Evolutionary conservation across 805 yeast genomes (phyloP).

Genomic region (Saturnispora saitoi): DNA sequence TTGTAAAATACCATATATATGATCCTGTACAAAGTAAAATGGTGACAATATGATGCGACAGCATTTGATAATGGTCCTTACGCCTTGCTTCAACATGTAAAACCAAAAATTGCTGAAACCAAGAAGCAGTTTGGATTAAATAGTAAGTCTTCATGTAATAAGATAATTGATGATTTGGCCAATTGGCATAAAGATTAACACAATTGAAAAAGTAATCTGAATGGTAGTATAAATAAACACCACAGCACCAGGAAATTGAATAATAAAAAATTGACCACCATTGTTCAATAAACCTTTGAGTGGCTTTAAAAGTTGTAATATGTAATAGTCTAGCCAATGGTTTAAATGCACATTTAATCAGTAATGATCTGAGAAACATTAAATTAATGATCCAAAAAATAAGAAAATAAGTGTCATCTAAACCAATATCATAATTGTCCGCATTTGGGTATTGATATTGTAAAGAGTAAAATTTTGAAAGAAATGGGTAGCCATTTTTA

Average conservation of each 20-base stretch:
- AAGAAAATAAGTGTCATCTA: conserved; percentile 47
- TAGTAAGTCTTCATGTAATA: conserved; percentile 57
- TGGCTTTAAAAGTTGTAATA: conserved; percentile 42
- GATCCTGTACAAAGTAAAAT: conserved; percentile 59
- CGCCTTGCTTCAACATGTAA: conserved; percentile 71
- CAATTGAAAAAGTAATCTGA: conserved; percentile 54
- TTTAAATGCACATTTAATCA: conserved; percentile 48
- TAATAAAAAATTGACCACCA: conserved; percentile 68
- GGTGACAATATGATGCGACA: conserved; percentile 81
- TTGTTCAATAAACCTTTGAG: conserved; percentile 75
- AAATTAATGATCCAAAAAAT: conserved; percentile 46
- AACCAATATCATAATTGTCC: conserved; percentile 44
- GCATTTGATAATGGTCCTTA: conserved; percentile 82
- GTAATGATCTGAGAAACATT: conserved; percentile 49
- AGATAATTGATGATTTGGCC: conserved; percentile 66
- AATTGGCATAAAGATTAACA: conserved; percentile 50
- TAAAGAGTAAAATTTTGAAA: conserved; percentile 32
- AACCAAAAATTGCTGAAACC: conserved; percentile 75
- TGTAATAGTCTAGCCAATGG: conserved; percentile 45
- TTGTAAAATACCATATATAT: conserved; percentile 60
- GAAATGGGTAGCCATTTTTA: conserved; percentile 18
- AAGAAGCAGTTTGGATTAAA: conserved; percentile 60
- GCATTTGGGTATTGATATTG: conserved; percentile 30
- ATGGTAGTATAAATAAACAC: conserved; percentile 45
- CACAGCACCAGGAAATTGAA: conserved; percentile 44